Conservation (phyloP, 2,329 filamentous ascomycete genomes). For the Fusarium concolor region DNA sequence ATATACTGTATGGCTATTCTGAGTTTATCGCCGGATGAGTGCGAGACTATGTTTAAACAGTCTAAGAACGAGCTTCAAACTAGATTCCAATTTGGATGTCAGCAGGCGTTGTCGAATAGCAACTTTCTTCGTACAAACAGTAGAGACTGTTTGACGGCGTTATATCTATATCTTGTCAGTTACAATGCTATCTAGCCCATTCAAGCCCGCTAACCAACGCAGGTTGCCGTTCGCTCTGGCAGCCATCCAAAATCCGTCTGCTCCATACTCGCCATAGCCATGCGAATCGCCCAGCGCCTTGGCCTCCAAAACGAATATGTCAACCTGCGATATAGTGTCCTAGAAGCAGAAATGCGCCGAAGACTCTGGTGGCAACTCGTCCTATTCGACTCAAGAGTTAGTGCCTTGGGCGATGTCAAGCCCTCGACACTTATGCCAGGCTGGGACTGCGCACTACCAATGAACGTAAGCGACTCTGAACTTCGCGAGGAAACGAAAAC, state of each 20-base stretch:
- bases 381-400: constrained; percentile 66
- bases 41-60: constrained; percentile 54
- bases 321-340: constrained; percentile 42
- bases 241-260: constrained; percentile 64
- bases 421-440: constrained; percentile 47
- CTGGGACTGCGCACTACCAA: constrained; percentile 58
- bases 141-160: constrained; percentile 65
- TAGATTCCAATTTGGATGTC: constrained; percentile 61
- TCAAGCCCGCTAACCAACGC: neutral
- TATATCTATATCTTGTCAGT: constrained; percentile 67
- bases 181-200: neutral
- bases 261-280: constrained; percentile 63
- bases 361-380: constrained; percentile 72
- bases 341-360: constrained; percentile 70
- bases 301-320: constrained; percentile 63
- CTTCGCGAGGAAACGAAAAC: constrained; percentile 56
- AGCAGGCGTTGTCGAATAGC: constrained; percentile 65
- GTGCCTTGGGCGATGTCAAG: constrained; percentile 60
- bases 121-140: constrained; percentile 62
- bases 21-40: constrained; percentile 59
- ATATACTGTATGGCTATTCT: constrained; percentile 59
- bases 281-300: constrained; percentile 69
- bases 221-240: constrained; percentile 60
- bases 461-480: constrained; percentile 61
- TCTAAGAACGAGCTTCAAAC: constrained; percentile 55